Percentiles rank a stretch among this genome's conserved stretches.
Evolutionary conservation across 129 eudicot species (phyloP).

Genomic region (Logfia minima): DNA sequence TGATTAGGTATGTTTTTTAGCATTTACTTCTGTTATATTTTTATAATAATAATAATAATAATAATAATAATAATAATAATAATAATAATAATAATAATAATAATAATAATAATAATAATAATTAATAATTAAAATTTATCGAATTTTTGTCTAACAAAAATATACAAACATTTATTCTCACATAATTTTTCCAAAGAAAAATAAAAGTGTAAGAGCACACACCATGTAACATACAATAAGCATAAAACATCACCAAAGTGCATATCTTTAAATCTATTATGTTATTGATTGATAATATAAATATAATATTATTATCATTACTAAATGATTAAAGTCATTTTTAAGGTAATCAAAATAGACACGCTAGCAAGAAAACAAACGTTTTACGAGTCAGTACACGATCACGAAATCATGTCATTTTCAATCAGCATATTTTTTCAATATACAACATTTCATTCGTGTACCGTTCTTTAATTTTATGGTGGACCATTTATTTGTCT

Average conservation of each 20-base stretch:
- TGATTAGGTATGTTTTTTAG: neutral
- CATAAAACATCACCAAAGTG: too few species aligned
- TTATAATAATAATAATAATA: neutral
- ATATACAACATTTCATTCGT: neutral
- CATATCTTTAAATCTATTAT: too few species aligned
- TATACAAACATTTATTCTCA: too few species aligned
- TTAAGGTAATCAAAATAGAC: neutral
- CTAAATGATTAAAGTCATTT: neutral
- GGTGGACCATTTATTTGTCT: conserved; percentile 4
- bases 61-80: too few species aligned
- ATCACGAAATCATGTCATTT: neutral
- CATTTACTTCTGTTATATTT: neutral
- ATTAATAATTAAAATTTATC: neutral
- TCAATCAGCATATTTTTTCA: neutral
- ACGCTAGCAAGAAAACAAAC: neutral
- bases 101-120: too few species aligned
- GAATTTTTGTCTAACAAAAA: too few species aligned
- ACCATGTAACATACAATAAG: too few species aligned
- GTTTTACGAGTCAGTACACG: conserved; percentile 11
- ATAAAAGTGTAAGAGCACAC: too few species aligned
- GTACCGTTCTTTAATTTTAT: neutral
- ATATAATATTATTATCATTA: too few species aligned
- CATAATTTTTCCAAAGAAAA: too few species aligned
- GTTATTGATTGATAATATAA: too few species aligned
- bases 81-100: too few species aligned